Evolutionary conservation across 2,329 filamentous ascomycete species (phyloP).

Genomic region (Aotearoamyces nothofagi): DNA sequence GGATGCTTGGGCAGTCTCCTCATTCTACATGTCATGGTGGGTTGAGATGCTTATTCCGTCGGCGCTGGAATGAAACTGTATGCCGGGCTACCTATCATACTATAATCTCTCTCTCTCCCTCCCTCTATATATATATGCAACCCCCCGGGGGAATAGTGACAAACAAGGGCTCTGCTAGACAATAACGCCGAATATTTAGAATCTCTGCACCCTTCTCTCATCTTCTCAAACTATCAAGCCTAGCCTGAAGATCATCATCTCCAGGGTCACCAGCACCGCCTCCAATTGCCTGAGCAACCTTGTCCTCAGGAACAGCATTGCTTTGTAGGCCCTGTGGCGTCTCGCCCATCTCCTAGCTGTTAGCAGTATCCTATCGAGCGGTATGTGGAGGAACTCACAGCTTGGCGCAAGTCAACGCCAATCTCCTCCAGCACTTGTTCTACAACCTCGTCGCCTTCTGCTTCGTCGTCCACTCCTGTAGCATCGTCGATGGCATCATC

Average conservation of each 20-base stretch:
- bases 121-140: too few relatives aligned
- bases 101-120: too few relatives aligned
- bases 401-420: conserved; percentile 79
- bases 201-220: too few relatives aligned
- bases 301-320: conserved; percentile 54
- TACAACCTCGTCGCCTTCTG: conserved; percentile 92
- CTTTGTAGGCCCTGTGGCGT: conserved; percentile 75
- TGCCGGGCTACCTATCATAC: too few relatives aligned
- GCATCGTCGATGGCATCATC: conserved; percentile 97
- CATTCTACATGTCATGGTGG: too few relatives aligned
- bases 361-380: conserved; percentile 3
- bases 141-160: too few relatives aligned
- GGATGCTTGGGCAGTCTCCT: too few relatives aligned
- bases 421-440: conserved; percentile 96
- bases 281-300: conserved; percentile 77
- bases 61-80: too few relatives aligned
- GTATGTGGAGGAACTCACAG: conserved; percentile 42
- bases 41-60: too few relatives aligned
- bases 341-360: conserved; percentile 59
- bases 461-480: conserved; percentile 78
- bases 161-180: too few relatives aligned
- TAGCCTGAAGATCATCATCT: conserved; percentile 87
- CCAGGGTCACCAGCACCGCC: conserved; percentile 43
- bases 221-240: conserved; percentile 61
- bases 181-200: conserved; percentile 3